Conservation (phyloP, 2,329 filamentous ascomycete genomes). For the Colletotrichum sp. region DNA sequence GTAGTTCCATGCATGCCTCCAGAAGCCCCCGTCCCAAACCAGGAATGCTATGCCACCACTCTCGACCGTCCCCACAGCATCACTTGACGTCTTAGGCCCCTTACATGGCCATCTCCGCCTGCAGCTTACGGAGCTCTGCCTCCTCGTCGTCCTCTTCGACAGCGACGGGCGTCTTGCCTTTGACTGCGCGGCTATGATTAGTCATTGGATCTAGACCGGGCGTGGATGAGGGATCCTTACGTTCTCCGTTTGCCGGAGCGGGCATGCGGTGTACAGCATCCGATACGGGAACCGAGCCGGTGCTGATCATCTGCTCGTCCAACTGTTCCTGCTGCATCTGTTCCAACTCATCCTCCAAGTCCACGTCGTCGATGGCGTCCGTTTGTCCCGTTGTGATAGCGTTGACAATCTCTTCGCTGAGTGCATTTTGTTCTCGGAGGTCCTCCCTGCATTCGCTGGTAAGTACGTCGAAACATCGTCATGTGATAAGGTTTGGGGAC, state of each 20-base stretch:
- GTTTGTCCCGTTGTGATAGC: conserved; percentile 78
- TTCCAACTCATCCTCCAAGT: conserved; percentile 86
- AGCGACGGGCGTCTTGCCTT: conserved; percentile 49
- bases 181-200: conserved; percentile 40
- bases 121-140: conserved; percentile 88
- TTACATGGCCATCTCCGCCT: conserved; percentile 97
- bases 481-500: conserved; percentile 36
- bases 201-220: not conserved
- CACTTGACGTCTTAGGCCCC: not conserved
- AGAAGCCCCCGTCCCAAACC: conserved; percentile 7
- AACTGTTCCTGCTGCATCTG: conserved; percentile 89
- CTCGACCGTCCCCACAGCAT: not conserved
- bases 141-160: conserved; percentile 91
- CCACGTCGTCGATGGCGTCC: conserved; percentile 80
- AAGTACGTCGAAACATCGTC: not conserved
- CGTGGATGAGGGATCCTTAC: conserved; percentile 57
- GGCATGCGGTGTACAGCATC: conserved; percentile 82
- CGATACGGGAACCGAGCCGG: conserved; percentile 80
- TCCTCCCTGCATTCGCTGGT: conserved; percentile 68
- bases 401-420: conserved; percentile 90
- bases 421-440: conserved; percentile 87
- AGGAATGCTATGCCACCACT: conserved; percentile 21
- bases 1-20: conserved; percentile 1
- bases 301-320: conserved; percentile 92
- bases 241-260: conserved; percentile 73